Evolutionary conservation across 2,329 filamentous ascomycete genomes (phyloP), one percentile per base, ranked within the genome.

Genomic region (Penicillium palitans): DNA sequence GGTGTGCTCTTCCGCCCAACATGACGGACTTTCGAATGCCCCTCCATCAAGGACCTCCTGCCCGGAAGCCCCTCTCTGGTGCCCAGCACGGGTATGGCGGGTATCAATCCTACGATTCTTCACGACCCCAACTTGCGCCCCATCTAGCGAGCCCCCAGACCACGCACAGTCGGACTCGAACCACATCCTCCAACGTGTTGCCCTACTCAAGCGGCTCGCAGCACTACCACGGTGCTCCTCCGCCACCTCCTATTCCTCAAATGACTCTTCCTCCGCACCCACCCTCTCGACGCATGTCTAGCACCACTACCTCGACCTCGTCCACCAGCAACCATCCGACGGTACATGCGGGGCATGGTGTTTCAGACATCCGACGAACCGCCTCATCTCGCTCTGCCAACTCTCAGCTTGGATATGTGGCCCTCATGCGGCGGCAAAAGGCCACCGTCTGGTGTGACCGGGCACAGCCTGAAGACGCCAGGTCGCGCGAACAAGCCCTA

Each of bases 361-460:
- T 64, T 65, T 71, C 71, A 48, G 74, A 77, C 53, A 72, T 78
- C 49, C 87, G 90, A 60, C 86, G 92, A 65, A 96, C 91, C 29
- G 90, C 87, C 31, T 96, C 91, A 4, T 90, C 89, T 52, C 87
- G 91, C 68, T 96, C 91, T 24, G 84, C 83, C 61, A 80, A 79
- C 55, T 80, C 80, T 17, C 84, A 84, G 61, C 78, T 89, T n/a
- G 88, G 91, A 64, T 99, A 99, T 76, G 95, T 99, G 52, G 93
- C 95, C 37, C 83, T 97, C n/a, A 88, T 99, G 78, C 87, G 95
- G 62, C 93, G 93, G 74, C 95, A 99, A 77, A 98, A 98, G 75
- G 95, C 92, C 33, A 99, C 95, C 0, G 95, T 99, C 5, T 99
- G 95, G 95, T 97, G 93, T 79, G 95, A 98, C 72, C 89, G 93